Percentiles rank a stretch among this genome's conserved stretches.
Conservation (phyloP, 1,284 basidiomycete species). For the Jaminaea rosea region DNA sequence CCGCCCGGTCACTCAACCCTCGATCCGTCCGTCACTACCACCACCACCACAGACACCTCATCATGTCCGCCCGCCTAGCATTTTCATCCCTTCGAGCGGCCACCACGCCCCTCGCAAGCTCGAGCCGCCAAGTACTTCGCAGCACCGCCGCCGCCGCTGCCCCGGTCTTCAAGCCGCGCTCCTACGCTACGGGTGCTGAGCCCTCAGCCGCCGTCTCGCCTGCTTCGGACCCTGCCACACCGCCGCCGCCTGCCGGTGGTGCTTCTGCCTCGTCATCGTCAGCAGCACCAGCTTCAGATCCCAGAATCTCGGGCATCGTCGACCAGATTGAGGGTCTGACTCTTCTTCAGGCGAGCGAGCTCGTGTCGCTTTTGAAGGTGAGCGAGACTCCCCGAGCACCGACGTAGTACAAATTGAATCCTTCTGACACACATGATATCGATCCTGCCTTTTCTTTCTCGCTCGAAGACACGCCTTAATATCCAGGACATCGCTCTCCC, state of each 20-base stretch:
- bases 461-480: conserved; percentile 70
- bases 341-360: conserved; percentile 90
- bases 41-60: background rate
- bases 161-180: background rate
- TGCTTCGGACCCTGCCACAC: conserved; percentile 1
- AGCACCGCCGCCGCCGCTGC: background rate
- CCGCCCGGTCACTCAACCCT: too few species aligned
- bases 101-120: background rate
- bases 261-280: background rate
- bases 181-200: background rate
- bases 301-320: conserved; percentile 73
- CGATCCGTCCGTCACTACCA: background rate
- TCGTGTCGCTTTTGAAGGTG: conserved; percentile 84
- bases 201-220: conserved; percentile 1
- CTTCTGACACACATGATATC: background rate
- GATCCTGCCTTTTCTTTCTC: background rate
- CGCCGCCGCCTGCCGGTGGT: conserved; percentile 5
- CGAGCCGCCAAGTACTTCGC: background rate
- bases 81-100: background rate
- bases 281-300: conserved; percentile 28
- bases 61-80: background rate
- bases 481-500: conserved; percentile 98
- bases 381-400: too few species aligned
- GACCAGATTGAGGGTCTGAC: conserved; percentile 86
- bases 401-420: too few species aligned